phyloP scores from a whole-genome alignment of 805 yeast species.

The Hemisphaericaspora nanyangensis region DNA sequence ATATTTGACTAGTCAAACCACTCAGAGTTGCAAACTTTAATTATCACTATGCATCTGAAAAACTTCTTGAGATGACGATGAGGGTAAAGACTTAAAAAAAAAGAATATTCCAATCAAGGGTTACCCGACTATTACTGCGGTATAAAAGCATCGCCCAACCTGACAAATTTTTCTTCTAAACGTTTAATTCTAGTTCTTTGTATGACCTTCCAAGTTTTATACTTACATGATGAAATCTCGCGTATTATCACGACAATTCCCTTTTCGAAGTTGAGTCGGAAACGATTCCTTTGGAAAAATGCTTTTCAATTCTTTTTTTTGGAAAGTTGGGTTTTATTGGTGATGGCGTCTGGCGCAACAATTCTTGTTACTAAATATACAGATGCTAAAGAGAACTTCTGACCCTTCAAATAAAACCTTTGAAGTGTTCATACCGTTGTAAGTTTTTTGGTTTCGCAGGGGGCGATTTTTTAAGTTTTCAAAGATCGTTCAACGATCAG shows the following conservation, averaged over 20 bases:
- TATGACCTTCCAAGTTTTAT: constrained; percentile 68
- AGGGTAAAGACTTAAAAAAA: too few species aligned
- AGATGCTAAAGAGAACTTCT: constrained; percentile 44
- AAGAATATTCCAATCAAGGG: neutral
- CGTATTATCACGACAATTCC: constrained; percentile 46
- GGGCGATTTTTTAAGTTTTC: too few species aligned
- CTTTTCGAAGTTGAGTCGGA: constrained; percentile 34
- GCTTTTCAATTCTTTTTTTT: constrained; percentile 24
- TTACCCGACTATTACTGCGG: constrained; percentile 7
- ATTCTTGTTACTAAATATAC: constrained; percentile 42
- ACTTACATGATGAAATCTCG: constrained; percentile 58
- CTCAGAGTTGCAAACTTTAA: too few species aligned
- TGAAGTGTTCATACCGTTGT: neutral
- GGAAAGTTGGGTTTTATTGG: constrained; percentile 39
- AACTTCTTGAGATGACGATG: too few species aligned
- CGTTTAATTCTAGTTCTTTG: constrained; percentile 23
- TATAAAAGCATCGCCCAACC: constrained; percentile 1
- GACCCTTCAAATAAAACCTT: constrained; percentile 23
- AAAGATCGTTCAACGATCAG: too few species aligned
- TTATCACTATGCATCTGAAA: too few species aligned
- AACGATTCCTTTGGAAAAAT: constrained; percentile 34
- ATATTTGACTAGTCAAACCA: too few species aligned
- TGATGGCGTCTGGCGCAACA: constrained; percentile 49
- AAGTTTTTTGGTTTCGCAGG: too few species aligned
- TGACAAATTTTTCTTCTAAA: neutral